A percentile compares a stretch with the other conserved stretches of the same genome.
Evolutionary conservation across 768 basidiomycete species (phyloP).

Genomic region (Pleurotus cornucopiae): DNA sequence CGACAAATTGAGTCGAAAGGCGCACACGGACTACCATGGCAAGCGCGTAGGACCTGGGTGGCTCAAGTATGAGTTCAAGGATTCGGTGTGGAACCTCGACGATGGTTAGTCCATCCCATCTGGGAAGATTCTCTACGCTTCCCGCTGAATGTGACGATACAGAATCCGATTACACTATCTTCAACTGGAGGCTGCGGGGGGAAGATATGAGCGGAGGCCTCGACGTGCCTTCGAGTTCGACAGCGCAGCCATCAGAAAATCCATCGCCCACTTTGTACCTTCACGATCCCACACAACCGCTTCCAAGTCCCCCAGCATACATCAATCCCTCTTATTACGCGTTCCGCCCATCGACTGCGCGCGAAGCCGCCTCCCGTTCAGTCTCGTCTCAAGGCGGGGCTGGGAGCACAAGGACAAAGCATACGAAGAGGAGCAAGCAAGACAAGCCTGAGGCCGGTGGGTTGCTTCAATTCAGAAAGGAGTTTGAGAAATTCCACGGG

Average conservation of each 20-base stretch:
- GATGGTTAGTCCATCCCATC: constrained; percentile 56
- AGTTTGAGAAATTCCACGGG: constrained; percentile 82
- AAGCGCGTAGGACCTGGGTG: constrained; percentile 71
- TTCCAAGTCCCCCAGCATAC: constrained; percentile 62
- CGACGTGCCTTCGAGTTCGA: constrained; percentile 14
- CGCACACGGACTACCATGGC: constrained; percentile 50
- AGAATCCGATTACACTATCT: constrained; percentile 89
- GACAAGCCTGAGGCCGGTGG: constrained; percentile 31
- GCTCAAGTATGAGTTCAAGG: constrained; percentile 84
- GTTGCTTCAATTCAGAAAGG: constrained; percentile 62
- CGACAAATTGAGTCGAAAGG: constrained; percentile 70
- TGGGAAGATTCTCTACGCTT: not conserved
- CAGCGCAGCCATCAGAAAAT: constrained; percentile 19
- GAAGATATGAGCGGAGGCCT: constrained; percentile 14
- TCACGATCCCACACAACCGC: constrained; percentile 52
- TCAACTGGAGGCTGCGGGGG: constrained; percentile 66
- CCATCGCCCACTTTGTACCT: constrained; percentile 56
- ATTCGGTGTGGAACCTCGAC: constrained; percentile 80
- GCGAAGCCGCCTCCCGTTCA: constrained; percentile 20
- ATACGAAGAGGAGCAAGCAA: constrained; percentile 33
- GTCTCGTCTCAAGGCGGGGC: constrained; percentile 29
- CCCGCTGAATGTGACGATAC: not conserved
- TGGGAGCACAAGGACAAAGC: constrained; percentile 33
- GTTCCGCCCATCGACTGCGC: constrained; percentile 44
- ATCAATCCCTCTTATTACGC: constrained; percentile 69